These are phyloP conservation scores for Mollisiaceae sp. DNA, from an alignment of 2,329 filamentous ascomycete species.

Conservation along the genomic window DNA sequence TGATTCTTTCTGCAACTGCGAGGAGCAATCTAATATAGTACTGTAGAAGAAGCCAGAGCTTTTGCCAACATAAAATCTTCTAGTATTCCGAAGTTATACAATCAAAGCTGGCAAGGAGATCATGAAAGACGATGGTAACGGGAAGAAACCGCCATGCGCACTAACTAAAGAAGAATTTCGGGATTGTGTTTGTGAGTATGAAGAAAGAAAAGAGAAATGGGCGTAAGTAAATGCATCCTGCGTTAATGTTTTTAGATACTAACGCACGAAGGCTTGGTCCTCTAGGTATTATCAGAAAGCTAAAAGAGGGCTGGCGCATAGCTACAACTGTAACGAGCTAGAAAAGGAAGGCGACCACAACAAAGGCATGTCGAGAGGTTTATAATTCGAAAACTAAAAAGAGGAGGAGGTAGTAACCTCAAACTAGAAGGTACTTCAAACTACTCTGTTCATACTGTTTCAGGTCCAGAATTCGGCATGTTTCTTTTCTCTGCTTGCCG, in stretches of 20 bases:
- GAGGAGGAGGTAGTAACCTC: no score
- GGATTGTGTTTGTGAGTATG: background rate
- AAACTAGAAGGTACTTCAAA: no score
- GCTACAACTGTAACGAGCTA: background rate
- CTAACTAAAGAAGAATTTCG: background rate
- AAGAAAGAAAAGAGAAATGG: background rate
- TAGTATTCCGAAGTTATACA: background rate
- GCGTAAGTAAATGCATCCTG: background rate
- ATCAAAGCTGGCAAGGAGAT: background rate
- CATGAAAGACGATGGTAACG: background rate
- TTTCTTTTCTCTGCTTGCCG: no score
- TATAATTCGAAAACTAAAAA: no score
- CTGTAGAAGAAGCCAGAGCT: background rate
- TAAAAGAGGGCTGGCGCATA: background rate
- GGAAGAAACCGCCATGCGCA: background rate
- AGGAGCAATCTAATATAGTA: background rate
- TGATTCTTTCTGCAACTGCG: background rate
- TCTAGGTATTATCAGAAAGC: background rate
- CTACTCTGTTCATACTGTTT: no score
- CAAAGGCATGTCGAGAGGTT: no score
- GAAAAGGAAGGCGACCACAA: background rate
- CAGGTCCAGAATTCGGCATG: no score
- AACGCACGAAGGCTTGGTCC: background rate
- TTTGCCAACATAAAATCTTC: background rate
- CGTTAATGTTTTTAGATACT: background rate